A percentile compares a stretch with the other conserved stretches of the same genome.
Evolutionary conservation across 352 stramenopile species (phyloP).

Genomic region (Phytophthora quininea): DNA sequence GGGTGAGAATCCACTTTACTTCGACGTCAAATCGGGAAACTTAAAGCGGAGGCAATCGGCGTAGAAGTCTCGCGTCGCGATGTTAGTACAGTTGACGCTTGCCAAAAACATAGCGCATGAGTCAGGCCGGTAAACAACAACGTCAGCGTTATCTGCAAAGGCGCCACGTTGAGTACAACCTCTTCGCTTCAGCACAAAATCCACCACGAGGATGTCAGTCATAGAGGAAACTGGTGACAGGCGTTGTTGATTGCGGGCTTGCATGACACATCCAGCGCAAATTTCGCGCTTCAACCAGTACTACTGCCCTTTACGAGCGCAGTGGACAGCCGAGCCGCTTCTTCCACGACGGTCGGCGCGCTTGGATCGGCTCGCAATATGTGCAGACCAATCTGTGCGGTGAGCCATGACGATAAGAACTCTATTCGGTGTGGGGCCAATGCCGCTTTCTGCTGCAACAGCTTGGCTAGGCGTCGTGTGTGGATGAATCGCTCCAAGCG

Average conservation of each 20-base stretch:
- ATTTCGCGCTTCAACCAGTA: neutral
- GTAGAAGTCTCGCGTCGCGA: neutral
- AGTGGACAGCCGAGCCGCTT: neutral
- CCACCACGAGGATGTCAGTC: too few relatives aligned
- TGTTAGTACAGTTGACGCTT: neutral
- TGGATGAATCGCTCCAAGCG: neutral
- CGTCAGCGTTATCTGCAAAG: neutral
- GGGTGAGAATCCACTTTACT: neutral
- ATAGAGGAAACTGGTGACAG: too few relatives aligned
- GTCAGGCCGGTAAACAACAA: neutral
- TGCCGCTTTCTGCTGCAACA: conserved; percentile 17
- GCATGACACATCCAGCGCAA: neutral
- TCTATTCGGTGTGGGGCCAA: neutral
- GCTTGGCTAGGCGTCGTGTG: conserved; percentile 6
- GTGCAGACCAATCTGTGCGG: neutral
- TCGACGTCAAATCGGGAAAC: neutral
- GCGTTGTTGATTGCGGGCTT: neutral
- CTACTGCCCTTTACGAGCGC: conserved; percentile 11
- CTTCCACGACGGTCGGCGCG: neutral
- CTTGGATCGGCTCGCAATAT: neutral
- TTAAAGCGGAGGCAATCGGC: too few relatives aligned
- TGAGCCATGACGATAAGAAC: conserved; percentile 23
- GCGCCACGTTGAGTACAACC: neutral
- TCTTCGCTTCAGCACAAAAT: neutral
- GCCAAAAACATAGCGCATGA: neutral